A percentile compares a stretch with the other conserved stretches of the same genome.
These are phyloP conservation scores for Cutaneotrichosporon arboriforme DNA, from an alignment of 1,284 basidiomycete genomes.

Conservation along the genomic window DNA sequence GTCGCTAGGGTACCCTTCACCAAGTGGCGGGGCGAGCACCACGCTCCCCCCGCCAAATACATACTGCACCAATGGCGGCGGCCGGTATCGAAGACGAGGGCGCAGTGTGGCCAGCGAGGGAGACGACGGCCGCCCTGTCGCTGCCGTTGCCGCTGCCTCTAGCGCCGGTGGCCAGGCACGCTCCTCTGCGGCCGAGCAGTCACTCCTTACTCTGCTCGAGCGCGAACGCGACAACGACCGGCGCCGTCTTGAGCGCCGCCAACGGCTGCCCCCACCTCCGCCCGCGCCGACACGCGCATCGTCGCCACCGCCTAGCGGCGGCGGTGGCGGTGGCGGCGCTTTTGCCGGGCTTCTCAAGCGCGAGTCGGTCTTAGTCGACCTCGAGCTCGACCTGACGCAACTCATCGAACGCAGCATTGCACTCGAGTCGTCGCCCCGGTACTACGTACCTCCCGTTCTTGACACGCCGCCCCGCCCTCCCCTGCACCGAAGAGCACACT, in stretches of 20 bases:
- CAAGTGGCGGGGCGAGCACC: no score
- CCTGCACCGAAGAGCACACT: not conserved
- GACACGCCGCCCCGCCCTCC: not conserved
- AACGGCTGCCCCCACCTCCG: not conserved
- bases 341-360: not conserved
- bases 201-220: slow-evolving; percentile 12
- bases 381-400: slow-evolving; percentile 9
- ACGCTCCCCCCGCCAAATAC: no score
- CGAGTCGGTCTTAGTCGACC: not conserved
- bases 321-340: no score
- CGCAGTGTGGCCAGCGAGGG: no score
- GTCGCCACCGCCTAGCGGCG: not conserved
- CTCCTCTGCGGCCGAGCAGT: slow-evolving; percentile 11
- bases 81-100: no score
- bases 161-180: no score
- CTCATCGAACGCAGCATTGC: slow-evolving; percentile 20
- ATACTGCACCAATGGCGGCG: no score
- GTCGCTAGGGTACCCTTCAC: no score
- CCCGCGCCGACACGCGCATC: not conserved
- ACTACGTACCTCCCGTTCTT: no score
- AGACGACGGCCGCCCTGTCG: not conserved
- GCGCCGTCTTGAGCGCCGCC: not conserved
- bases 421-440: slow-evolving; percentile 9
- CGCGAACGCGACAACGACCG: slow-evolving; percentile 1
- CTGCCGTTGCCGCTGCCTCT: no score